Evolutionary conservation across 331 rosid genomes (phyloP).

Genomic region (Erythrophleum ivorense): DNA sequence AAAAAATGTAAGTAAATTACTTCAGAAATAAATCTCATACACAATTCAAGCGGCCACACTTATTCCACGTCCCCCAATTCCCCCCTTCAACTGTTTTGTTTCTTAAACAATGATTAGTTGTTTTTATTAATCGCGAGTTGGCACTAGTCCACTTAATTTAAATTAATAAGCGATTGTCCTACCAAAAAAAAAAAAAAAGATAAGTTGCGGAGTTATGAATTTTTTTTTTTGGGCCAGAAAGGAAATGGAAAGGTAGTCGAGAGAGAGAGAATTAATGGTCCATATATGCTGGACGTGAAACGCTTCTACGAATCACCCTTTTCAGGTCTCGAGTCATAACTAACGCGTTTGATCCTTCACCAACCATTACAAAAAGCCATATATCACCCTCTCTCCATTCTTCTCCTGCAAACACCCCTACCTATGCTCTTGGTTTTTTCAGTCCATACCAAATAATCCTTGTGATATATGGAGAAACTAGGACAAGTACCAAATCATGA

Average conservation of each 20-base stretch:
- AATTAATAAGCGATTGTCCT: too few species aligned
- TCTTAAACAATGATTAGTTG: not conserved
- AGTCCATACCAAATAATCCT: not conserved
- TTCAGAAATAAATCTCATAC: not conserved
- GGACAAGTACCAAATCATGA: not conserved
- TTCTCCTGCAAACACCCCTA: too few species aligned
- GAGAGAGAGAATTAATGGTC: constrained; percentile 10
- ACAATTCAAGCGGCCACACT: constrained; percentile 11
- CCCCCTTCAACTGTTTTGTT: not conserved
- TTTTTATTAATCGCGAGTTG: not conserved
- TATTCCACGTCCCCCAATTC: not conserved
- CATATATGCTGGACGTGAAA: constrained; percentile 32
- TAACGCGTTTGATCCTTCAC: constrained; percentile 41
- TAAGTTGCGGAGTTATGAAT: not conserved
- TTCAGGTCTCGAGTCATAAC: constrained; percentile 37
- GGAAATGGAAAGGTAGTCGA: not conserved
- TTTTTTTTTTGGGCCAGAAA: not conserved
- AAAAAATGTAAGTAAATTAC: too few species aligned
- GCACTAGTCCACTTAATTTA: too few species aligned
- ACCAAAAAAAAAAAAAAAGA: too few species aligned
- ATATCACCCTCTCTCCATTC: too few species aligned
- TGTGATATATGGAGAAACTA: constrained; percentile 16
- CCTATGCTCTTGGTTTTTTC: too few species aligned
- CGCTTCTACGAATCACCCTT: not conserved
- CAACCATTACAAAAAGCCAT: constrained; percentile 10